These are phyloP conservation scores for Pezizomycotina sp. DNA, from an alignment of 2,329 filamentous ascomycete genomes.

Conservation along the genomic window DNA sequence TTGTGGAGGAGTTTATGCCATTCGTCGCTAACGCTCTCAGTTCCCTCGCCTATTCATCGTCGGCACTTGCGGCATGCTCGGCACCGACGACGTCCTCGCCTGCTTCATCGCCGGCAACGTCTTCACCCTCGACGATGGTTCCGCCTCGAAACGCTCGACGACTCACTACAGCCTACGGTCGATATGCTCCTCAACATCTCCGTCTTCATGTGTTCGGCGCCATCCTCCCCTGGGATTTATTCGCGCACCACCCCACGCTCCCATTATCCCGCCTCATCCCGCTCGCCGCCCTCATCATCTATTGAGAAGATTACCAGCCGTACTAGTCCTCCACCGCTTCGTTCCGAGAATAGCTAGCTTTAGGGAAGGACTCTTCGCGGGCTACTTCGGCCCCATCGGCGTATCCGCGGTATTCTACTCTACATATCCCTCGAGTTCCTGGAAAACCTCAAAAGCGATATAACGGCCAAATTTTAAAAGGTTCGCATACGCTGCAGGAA, in stretches of 20 bases:
- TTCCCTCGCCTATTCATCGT: slow-evolving; percentile 52
- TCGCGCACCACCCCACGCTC: slow-evolving; percentile 45
- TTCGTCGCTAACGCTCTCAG: not conserved
- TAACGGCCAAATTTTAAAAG: slow-evolving; percentile 4
- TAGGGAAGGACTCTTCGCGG: slow-evolving; percentile 66
- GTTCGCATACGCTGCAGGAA: slow-evolving; percentile 7
- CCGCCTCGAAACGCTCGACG: slow-evolving; percentile 69
- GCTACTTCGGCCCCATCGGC: slow-evolving; percentile 85
- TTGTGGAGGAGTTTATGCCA: not conserved
- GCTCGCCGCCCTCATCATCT: slow-evolving; percentile 63
- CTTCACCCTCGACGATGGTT: slow-evolving; percentile 63
- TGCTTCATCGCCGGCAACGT: slow-evolving; percentile 85
- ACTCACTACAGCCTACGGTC: slow-evolving; percentile 83
- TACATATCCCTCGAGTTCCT: slow-evolving; percentile 68
- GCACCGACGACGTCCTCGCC: slow-evolving; percentile 75
- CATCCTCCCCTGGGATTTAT: slow-evolving; percentile 62
- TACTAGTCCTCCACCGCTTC: slow-evolving; percentile 54
- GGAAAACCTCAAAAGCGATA: slow-evolving; percentile 28
- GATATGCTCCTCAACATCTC: slow-evolving; percentile 85
- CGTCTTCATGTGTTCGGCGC: slow-evolving; percentile 83
- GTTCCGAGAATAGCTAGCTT: slow-evolving; percentile 64
- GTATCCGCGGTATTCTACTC: slow-evolving; percentile 82
- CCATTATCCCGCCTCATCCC: slow-evolving; percentile 56
- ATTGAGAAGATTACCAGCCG: slow-evolving; percentile 58
- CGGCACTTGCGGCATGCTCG: slow-evolving; percentile 72